Conservation (phyloP, 2,329 filamentous ascomycete genomes). For the Pseudocercospora eumusae region DNA sequence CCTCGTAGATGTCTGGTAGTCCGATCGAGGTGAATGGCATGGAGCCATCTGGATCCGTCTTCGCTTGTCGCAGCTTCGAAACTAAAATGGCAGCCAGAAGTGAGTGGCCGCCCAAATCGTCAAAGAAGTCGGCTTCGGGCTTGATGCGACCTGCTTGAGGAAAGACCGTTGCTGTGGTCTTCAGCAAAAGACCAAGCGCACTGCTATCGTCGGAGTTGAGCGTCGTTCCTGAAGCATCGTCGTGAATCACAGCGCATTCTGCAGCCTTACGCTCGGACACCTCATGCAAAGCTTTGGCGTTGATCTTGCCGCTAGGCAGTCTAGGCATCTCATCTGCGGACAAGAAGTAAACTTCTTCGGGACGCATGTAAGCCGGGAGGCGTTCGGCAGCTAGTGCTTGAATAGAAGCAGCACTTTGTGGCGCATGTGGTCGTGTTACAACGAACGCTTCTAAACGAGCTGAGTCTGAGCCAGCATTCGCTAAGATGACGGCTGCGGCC, state of each 20-base stretch:
- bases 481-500: constrained; percentile 43
- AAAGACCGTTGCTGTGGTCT: constrained; percentile 44
- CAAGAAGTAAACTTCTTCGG: constrained; percentile 30
- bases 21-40: constrained; percentile 31
- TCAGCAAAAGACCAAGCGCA: constrained; percentile 20
- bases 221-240: background rate
- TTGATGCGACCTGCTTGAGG: constrained; percentile 43
- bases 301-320: constrained; percentile 34
- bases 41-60: constrained; percentile 15
- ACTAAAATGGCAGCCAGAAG: constrained; percentile 59
- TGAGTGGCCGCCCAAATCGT: constrained; percentile 74
- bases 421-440: constrained; percentile 24
- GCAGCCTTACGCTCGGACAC: constrained; percentile 24
- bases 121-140: constrained; percentile 62
- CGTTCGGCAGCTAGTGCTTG: constrained; percentile 24
- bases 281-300: constrained; percentile 31
- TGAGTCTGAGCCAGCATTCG: constrained; percentile 26
- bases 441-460: constrained; percentile 33
- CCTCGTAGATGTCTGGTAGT: constrained; percentile 33
- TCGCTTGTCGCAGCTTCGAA: constrained; percentile 24
- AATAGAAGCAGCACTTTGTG: constrained; percentile 24
- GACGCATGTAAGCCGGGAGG: constrained; percentile 33
- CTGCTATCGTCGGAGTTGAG: constrained; percentile 13
- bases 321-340: constrained; percentile 29
- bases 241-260: constrained; percentile 7